A percentile compares a stretch with the other conserved stretches of the same genome.
These are phyloP conservation scores for Populus simonii DNA, from an alignment of 345 rosid genomes.

Conservation along the genomic window DNA sequence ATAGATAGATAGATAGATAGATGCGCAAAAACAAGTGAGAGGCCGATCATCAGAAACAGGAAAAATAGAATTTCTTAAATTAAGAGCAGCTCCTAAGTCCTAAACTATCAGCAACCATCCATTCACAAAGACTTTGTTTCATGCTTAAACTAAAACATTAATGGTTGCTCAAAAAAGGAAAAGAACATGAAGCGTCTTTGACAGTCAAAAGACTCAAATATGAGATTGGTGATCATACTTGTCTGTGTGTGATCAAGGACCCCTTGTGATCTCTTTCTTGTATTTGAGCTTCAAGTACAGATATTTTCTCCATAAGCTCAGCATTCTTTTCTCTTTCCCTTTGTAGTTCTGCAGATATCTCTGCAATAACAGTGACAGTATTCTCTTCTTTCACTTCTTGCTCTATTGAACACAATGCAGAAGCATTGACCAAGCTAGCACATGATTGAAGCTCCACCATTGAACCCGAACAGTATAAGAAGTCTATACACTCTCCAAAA, in stretches of 20 bases:
- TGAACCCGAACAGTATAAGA: background rate
- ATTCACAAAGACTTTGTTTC: too few species aligned
- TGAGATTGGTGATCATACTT: constrained; percentile 23
- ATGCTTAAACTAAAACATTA: background rate
- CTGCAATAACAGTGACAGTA: constrained; percentile 24
- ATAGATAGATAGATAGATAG: background rate
- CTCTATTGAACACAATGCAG: constrained; percentile 44
- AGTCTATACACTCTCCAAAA: background rate
- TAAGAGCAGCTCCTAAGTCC: too few species aligned
- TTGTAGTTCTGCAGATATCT: constrained; percentile 45
- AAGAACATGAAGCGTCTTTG: background rate
- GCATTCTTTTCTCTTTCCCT: constrained; percentile 49
- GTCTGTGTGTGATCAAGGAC: constrained; percentile 17
- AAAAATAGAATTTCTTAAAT: too few species aligned
- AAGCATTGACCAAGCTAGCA: constrained; percentile 40
- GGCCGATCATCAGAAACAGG: too few species aligned
- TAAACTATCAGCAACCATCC: too few species aligned
- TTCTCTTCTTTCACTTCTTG: constrained; percentile 34
- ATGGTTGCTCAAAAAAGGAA: background rate
- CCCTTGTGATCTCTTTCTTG: constrained; percentile 28
- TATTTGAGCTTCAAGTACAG: constrained; percentile 47
- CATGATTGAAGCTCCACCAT: constrained; percentile 48
- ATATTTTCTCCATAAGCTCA: constrained; percentile 49
- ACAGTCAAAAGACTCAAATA: background rate
- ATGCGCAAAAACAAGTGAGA: too few species aligned